Conservation (phyloP, 495 filamentous ascomycete genomes). For the Astrocystis sublimbata region DNA sequence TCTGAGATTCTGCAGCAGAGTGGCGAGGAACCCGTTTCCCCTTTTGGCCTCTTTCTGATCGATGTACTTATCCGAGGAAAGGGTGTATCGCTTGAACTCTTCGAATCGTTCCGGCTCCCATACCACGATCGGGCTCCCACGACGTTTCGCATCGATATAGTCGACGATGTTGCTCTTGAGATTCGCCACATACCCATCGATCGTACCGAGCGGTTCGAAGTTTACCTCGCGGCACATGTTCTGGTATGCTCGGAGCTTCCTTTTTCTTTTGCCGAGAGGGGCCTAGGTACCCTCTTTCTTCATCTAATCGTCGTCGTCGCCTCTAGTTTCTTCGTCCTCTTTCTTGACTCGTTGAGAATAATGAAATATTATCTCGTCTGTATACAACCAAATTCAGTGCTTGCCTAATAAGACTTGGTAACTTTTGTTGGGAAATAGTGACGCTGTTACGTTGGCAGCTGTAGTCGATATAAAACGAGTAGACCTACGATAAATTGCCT, state of each 20-base stretch:
- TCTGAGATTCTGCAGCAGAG: no score
- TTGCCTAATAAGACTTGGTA: background rate
- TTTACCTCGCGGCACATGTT: slow-evolving; percentile 33
- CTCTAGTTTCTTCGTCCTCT: slow-evolving; percentile 11
- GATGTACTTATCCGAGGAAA: no score
- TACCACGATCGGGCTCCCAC: slow-evolving; percentile 25
- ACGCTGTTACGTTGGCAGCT: no score
- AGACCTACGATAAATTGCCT: slow-evolving; percentile 26
- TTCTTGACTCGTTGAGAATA: slow-evolving; percentile 30
- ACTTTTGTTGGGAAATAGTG: no score
- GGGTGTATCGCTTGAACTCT: slow-evolving; percentile 43
- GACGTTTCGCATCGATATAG: slow-evolving; percentile 48
- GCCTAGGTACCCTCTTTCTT: no score
- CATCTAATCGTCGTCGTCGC: no score
- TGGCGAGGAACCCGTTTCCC: no score
- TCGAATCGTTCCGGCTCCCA: slow-evolving; percentile 32
- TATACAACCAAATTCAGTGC: background rate
- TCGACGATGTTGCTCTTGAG: slow-evolving; percentile 51
- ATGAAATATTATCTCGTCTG: slow-evolving; percentile 33
- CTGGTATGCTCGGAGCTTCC: slow-evolving; percentile 31
- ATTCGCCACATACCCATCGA: slow-evolving; percentile 32
- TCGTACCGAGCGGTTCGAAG: slow-evolving; percentile 16
- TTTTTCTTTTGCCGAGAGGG: slow-evolving; percentile 14
- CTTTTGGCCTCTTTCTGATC: no score
- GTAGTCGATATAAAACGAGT: no score